Evolutionary conservation across 805 yeast species (phyloP).

Genomic region (Saccharomycopsis babjevae): DNA sequence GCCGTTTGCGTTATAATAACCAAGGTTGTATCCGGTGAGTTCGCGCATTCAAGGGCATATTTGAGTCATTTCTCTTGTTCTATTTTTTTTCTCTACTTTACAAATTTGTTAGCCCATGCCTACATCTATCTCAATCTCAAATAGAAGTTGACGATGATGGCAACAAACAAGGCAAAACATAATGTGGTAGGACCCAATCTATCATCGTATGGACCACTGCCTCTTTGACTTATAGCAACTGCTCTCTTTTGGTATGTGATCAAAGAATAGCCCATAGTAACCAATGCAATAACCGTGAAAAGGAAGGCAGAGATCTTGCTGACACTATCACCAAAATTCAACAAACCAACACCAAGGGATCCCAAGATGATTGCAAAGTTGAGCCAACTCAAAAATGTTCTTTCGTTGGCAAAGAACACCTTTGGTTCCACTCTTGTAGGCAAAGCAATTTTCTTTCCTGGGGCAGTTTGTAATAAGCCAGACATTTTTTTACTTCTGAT

Average conservation of each 20-base stretch:
- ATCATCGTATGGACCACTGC: slow-evolving; percentile 98
- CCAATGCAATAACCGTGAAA: slow-evolving; percentile 94
- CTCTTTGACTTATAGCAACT: slow-evolving; percentile 93
- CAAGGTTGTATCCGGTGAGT: no score
- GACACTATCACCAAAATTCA: slow-evolving; percentile 90
- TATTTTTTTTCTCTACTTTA: background rate
- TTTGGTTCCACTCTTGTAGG: slow-evolving; percentile 99
- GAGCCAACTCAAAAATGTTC: slow-evolving; percentile 96
- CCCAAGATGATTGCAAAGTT: slow-evolving; percentile 98
- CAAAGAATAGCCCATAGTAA: slow-evolving; percentile 92
- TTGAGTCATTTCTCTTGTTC: background rate
- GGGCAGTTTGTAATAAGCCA: slow-evolving; percentile 52
- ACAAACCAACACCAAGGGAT: slow-evolving; percentile 88
- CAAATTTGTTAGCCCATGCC: background rate
- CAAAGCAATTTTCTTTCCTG: slow-evolving; percentile 87
- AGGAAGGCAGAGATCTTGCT: slow-evolving; percentile 90
- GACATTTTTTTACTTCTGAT: background rate
- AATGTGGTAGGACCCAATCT: slow-evolving; percentile 97
- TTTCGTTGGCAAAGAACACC: slow-evolving; percentile 97
- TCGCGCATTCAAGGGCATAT: no score
- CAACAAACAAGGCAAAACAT: slow-evolving; percentile 84
- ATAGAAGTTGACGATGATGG: slow-evolving; percentile 87
- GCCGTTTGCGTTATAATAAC: no score
- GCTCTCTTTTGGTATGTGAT: slow-evolving; percentile 99
- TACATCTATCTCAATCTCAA: slow-evolving; percentile 46